These are phyloP conservation scores for Leersia perrieri DNA, from an alignment of 176 grass and related monocot genomes.

Conservation along the genomic window DNA sequence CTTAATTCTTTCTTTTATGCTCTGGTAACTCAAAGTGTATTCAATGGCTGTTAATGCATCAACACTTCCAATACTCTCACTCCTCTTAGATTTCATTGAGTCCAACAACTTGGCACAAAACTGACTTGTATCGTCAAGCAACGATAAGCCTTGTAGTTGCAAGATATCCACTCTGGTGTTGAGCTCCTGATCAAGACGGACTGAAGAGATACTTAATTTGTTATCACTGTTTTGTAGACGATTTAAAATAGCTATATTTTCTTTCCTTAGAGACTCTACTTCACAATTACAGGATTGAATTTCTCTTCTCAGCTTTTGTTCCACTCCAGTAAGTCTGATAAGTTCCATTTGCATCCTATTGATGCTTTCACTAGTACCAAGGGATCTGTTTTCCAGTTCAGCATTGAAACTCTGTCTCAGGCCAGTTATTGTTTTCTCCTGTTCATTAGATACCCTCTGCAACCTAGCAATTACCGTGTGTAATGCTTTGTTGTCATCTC, in stretches of 20 bases:
- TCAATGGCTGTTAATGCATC: conserved; percentile 35
- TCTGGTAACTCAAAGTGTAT: conserved; percentile 57
- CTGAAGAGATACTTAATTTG: conserved; percentile 24
- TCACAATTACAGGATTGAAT: conserved; percentile 47
- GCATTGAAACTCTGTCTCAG: conserved; percentile 44
- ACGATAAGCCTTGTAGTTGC: conserved; percentile 52
- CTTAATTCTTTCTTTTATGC: conserved; percentile 47
- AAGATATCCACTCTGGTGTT: conserved; percentile 45
- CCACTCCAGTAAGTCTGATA: conserved; percentile 58
- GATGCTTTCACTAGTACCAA: conserved; percentile 37
- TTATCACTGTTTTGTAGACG: conserved; percentile 39
- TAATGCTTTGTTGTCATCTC: conserved; percentile 44
- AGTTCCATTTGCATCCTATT: conserved; percentile 59
- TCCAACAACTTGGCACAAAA: conserved; percentile 58
- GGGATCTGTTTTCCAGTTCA: conserved; percentile 41
- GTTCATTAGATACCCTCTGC: conserved; percentile 58
- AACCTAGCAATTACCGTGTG: conserved; percentile 56
- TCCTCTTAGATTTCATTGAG: conserved; percentile 49
- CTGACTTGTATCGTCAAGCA: conserved; percentile 42
- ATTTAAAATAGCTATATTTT: conserved; percentile 47
- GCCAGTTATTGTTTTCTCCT: conserved; percentile 67
- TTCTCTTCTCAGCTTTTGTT: conserved; percentile 65
- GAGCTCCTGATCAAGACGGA: conserved; percentile 59
- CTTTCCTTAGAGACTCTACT: conserved; percentile 56
- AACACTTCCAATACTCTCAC: conserved; percentile 21